phyloP scores from a whole-genome alignment of 345 rosid species.

The Dimocarpus longan region DNA sequence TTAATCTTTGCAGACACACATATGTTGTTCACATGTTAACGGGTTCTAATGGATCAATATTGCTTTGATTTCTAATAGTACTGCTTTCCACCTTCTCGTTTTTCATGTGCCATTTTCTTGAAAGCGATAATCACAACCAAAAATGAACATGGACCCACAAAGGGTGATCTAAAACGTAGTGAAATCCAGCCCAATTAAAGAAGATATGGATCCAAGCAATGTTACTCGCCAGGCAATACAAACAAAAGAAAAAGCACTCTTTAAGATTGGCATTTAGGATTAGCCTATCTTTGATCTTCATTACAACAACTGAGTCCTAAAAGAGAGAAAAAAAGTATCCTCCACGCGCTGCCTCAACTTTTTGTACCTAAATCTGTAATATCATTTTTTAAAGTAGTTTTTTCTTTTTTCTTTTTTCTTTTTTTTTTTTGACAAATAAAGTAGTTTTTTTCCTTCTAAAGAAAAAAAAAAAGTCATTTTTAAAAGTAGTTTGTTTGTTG shows the following conservation, averaged over 20 bases:
- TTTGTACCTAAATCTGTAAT: background rate
- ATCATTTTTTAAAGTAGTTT: background rate
- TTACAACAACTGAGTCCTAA: background rate
- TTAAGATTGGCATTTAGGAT: slow-evolving; percentile 15
- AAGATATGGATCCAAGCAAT: slow-evolving; percentile 30
- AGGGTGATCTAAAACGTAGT: background rate
- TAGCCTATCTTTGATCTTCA: slow-evolving; percentile 18
- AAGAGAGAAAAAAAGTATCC: background rate
- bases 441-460: no score
- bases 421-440: no score
- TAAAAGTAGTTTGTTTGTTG: no score
- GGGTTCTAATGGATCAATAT: no score
- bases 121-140: background rate
- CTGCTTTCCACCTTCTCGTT: background rate
- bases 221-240: background rate
- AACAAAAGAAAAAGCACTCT: slow-evolving; percentile 12
- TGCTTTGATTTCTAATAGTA: background rate
- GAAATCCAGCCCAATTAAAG: slow-evolving; percentile 27
- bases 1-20: no score
- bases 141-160: slow-evolving; percentile 1
- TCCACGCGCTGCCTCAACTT: slow-evolving; percentile 19
- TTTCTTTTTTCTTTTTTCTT: no score
- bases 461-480: no score
- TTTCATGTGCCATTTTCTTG: background rate
- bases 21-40: no score